These are phyloP conservation scores for Gynochthodes officinalis DNA, from an alignment of 257 asterid species.

Conservation along the genomic window DNA sequence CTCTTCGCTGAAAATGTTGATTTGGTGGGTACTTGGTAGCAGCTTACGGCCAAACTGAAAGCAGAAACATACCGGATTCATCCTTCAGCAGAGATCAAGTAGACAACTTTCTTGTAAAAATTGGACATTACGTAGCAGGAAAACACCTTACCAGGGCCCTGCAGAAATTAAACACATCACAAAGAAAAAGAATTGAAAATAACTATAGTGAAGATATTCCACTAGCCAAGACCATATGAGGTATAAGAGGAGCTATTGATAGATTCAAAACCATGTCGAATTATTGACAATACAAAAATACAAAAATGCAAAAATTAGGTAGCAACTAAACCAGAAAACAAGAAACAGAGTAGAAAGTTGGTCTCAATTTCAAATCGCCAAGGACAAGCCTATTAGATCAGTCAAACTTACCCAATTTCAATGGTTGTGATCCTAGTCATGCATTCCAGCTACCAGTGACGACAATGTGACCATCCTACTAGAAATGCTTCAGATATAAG, in stretches of 20 bases:
- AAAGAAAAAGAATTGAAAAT: background rate
- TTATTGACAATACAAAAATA: background rate
- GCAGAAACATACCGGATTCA: too few species aligned
- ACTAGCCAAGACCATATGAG: background rate
- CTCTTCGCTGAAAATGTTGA: too few species aligned
- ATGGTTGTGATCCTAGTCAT: background rate
- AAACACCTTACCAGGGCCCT: background rate
- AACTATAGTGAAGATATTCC: too few species aligned
- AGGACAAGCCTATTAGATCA: background rate
- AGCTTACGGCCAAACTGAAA: too few species aligned
- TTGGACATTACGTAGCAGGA: background rate
- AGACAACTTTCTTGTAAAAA: too few species aligned
- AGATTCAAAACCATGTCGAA: background rate
- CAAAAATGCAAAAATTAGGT: background rate
- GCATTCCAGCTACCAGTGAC: background rate
- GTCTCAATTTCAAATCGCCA: background rate
- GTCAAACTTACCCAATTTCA: background rate
- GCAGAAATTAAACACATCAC: background rate
- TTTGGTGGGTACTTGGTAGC: too few species aligned
- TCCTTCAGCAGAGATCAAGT: too few species aligned
- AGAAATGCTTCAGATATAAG: background rate
- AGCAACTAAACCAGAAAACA: background rate
- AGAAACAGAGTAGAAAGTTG: background rate
- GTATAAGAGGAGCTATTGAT: background rate
- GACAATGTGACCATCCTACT: background rate